Evolutionary conservation across 768 basidiomycete species (phyloP).

Genomic region (Macrolepiota dolichaula): DNA sequence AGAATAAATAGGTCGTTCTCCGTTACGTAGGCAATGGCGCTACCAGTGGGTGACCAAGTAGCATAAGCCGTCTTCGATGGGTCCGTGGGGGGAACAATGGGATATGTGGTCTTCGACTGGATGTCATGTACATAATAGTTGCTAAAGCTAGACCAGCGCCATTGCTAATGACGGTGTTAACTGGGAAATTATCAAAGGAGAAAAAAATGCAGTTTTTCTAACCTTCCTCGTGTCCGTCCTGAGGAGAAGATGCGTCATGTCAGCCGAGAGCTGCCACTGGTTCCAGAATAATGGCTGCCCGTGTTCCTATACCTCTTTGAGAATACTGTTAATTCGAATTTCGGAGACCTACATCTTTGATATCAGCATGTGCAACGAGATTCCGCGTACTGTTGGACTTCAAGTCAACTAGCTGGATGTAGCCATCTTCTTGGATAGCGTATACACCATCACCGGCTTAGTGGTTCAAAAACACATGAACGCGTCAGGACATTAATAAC

Average conservation of each 20-base stretch:
- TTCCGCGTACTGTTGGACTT: constrained; percentile 65
- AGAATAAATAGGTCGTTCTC: constrained; percentile 89
- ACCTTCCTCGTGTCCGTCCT: constrained; percentile 76
- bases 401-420: constrained; percentile 79
- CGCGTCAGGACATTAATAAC: not conserved
- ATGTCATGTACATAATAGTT: constrained; percentile 94
- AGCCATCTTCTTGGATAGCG: constrained; percentile 55
- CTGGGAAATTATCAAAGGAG: not conserved
- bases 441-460: constrained; percentile 97
- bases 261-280: constrained; percentile 82
- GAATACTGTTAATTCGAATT: not conserved
- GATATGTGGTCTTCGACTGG: constrained; percentile 60
- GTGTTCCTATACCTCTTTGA: constrained; percentile 39
- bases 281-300: constrained; percentile 48
- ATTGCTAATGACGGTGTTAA: constrained; percentile 57
- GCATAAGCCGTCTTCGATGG: constrained; percentile 79
- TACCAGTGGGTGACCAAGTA: constrained; percentile 82
- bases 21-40: constrained; percentile 83
- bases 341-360: constrained; percentile 55
- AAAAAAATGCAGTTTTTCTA: constrained; percentile 7
- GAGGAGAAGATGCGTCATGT: constrained; percentile 87
- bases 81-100: constrained; percentile 62
- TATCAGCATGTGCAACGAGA: constrained; percentile 54
- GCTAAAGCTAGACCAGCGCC: constrained; percentile 87
- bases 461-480: not conserved